A percentile compares a stretch with the other conserved stretches of the same genome.
These are phyloP conservation scores for Chlorociboria aeruginascens DNA, from an alignment of 495 filamentous ascomycete species.

Conservation along the genomic window DNA sequence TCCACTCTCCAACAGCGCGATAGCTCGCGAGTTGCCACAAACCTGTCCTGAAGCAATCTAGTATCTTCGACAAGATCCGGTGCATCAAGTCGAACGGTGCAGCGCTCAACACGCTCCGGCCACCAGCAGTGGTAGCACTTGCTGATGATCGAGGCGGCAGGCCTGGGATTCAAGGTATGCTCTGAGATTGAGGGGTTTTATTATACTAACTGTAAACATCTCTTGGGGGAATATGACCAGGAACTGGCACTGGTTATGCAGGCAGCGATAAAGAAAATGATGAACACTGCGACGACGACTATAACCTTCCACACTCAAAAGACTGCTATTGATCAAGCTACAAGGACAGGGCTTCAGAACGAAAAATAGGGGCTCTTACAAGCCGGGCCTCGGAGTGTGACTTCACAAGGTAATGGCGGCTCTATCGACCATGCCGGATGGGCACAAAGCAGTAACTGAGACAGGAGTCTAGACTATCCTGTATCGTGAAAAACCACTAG, in stretches of 20 bases:
- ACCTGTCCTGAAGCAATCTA: conserved; percentile 4
- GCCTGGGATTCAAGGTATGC: conserved; percentile 9
- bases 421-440: conserved; percentile 4
- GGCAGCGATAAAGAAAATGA: background rate
- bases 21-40: background rate
- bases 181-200: conserved; percentile 5
- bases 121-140: conserved; percentile 3
- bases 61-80: background rate
- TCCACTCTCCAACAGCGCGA: conserved; percentile 2
- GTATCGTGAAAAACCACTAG: conserved; percentile 7
- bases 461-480: conserved; percentile 4
- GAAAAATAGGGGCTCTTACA: background rate
- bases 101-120: background rate
- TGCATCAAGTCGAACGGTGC: too few relatives aligned
- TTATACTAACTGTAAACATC: conserved; percentile 1
- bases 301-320: conserved; percentile 9
- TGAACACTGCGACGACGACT: conserved; percentile 5
- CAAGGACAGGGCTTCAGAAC: conserved; percentile 2
- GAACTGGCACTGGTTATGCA: background rate
- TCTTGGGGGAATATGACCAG: background rate
- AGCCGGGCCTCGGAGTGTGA: background rate
- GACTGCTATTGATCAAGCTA: conserved; percentile 7
- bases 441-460: conserved; percentile 8
- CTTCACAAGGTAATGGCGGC: conserved; percentile 9
- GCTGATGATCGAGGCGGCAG: background rate